A percentile compares a stretch with the other conserved stretches of the same genome.
These are phyloP conservation scores for Zygosaccharomyces bisporus DNA, from an alignment of 805 yeast species.

Conservation along the genomic window DNA sequence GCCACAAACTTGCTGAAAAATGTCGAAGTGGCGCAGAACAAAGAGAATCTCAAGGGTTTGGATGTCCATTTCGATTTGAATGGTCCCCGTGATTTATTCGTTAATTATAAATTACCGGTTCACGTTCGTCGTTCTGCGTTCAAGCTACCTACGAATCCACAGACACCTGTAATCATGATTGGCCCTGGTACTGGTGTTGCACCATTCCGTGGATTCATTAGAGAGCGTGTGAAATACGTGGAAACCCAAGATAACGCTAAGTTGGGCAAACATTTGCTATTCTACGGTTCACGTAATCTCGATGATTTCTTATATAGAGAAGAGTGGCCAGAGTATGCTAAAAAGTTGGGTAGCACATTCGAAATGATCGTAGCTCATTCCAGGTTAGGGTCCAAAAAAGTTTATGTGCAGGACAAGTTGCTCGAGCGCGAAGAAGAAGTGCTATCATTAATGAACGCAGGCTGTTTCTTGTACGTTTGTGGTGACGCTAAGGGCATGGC, in stretches of 20 bases:
- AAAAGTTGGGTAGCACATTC: slow-evolving; percentile 54
- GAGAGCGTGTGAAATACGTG: slow-evolving; percentile 70
- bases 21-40: slow-evolving; percentile 58
- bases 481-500: slow-evolving; percentile 98
- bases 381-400: slow-evolving; percentile 57
- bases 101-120: slow-evolving; percentile 64
- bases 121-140: slow-evolving; percentile 94
- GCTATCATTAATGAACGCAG: slow-evolving; percentile 49
- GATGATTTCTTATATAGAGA: slow-evolving; percentile 84
- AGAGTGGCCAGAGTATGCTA: slow-evolving; percentile 81
- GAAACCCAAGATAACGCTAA: slow-evolving; percentile 40
- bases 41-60: slow-evolving; percentile 33
- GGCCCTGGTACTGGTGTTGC: slow-evolving; percentile 99
- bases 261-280: slow-evolving; percentile 71
- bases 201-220: slow-evolving; percentile 91
- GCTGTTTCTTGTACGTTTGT: slow-evolving; percentile 91
- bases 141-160: slow-evolving; percentile 83
- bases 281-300: slow-evolving; percentile 84
- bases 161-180: slow-evolving; percentile 80
- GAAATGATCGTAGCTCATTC: slow-evolving; percentile 83
- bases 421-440: slow-evolving; percentile 46
- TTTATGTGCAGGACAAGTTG: slow-evolving; percentile 83
- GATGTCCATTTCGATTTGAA: slow-evolving; percentile 60
- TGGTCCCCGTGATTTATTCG: slow-evolving; percentile 73
- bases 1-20: slow-evolving; percentile 83